Conservation (phyloP, 148 eudicot species). For the Silene uniflora region DNA sequence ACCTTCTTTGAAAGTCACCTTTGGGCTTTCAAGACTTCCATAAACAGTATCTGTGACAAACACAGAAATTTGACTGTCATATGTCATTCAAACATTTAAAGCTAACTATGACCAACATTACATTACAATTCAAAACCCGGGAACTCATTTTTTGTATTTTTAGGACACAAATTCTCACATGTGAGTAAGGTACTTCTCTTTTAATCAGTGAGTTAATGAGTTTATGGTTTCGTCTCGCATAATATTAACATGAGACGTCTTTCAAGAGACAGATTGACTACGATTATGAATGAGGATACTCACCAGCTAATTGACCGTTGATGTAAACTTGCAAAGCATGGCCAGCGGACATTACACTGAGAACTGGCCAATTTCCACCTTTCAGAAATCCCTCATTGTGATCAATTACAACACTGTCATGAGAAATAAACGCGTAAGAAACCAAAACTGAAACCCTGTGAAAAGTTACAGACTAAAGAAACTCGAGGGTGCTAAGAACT, state of each 20-base stretch:
- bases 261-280: too few relatives aligned
- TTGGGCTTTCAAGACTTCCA: conserved; percentile 82
- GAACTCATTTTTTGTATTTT: not conserved
- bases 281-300: conserved; percentile 4
- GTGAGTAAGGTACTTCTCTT: too few relatives aligned
- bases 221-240: too few relatives aligned
- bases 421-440: conserved; percentile 4
- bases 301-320: conserved; percentile 81
- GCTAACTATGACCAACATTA: not conserved
- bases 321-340: conserved; percentile 92
- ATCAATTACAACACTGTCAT: conserved; percentile 59
- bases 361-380: conserved; percentile 66
- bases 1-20: conserved; percentile 54
- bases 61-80: not conserved
- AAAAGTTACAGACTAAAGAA: not conserved
- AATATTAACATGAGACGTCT: too few relatives aligned
- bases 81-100: not conserved
- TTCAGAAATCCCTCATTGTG: conserved; percentile 55
- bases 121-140: too few relatives aligned
- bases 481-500: conserved; percentile 25
- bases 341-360: conserved; percentile 79
- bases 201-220: too few relatives aligned
- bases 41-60: conserved; percentile 57
- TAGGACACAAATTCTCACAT: too few relatives aligned
- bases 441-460: not conserved